phyloP scores from a whole-genome alignment of 352 stramenopile species.

The Globisporangium nagaii region DNA sequence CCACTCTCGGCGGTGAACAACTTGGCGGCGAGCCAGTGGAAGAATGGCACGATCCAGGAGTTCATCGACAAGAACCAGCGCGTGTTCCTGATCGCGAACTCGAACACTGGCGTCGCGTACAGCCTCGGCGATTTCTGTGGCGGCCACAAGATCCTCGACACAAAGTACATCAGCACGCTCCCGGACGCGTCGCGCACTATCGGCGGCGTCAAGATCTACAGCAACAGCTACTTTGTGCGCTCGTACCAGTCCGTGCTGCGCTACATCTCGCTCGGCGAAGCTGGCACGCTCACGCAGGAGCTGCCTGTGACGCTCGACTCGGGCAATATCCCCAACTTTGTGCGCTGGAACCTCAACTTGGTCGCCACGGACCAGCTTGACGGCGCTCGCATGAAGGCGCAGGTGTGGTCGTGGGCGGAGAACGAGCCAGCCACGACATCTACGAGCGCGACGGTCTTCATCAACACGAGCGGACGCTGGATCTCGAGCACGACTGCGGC shows the following conservation, averaged over 20 bases:
- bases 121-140: constrained; percentile 37
- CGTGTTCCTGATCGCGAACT: constrained; percentile 39
- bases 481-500: constrained; percentile 32
- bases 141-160: constrained; percentile 36
- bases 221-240: constrained; percentile 21
- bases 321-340: constrained; percentile 31
- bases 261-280: constrained; percentile 46
- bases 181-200: constrained; percentile 33
- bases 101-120: constrained; percentile 46
- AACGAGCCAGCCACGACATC: constrained; percentile 36
- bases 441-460: constrained; percentile 32
- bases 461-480: constrained; percentile 41
- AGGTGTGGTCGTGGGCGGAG: constrained; percentile 60
- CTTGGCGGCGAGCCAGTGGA: constrained; percentile 22
- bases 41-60: constrained; percentile 35
- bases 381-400: constrained; percentile 31
- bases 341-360: constrained; percentile 51
- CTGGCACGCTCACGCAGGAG: constrained; percentile 10
- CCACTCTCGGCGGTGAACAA: constrained; percentile 35
- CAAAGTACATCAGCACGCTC: constrained; percentile 26
- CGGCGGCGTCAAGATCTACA: constrained; percentile 22
- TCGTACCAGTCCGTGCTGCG: constrained; percentile 44
- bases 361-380: constrained; percentile 53
- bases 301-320: constrained; percentile 27
- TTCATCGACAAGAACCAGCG: constrained; percentile 45